Base-by-base conservation (phyloP, 495 filamentous ascomycete genomes). In the Annulohypoxylon nitens region DNA sequence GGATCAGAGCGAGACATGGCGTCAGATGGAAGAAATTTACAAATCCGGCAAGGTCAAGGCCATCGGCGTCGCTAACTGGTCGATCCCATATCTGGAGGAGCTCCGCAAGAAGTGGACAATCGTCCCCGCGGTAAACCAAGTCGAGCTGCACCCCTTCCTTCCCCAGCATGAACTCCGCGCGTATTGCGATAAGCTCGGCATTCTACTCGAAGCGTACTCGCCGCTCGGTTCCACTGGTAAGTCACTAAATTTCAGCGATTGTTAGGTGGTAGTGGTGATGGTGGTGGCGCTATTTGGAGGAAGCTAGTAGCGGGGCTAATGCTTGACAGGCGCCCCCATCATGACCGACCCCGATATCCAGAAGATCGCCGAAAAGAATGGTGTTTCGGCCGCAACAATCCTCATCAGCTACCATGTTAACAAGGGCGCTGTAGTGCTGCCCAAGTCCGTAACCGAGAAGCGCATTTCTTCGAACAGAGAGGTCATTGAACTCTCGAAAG, bases 41-140 rank as follows among this genome's bases (percentile, higher is more conserved):
- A 50, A 50, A 18, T 50, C 47, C 7, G 47, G 47, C 16, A 50
- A 50, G 47, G 47, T 50, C 47, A 50, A 50, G 18, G 47, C 47
- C 3, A 50, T 25, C 14, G 47, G 47, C 20, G 47, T 50, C 4
- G 16, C 47, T 9, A 50, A 50, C 20, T 50, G 47, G 47, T 50
- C 47, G 14, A 50, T 50, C 23, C 47, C 47, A 50, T 50, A 50
- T 50, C 47, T 50, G 47, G 47, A 50, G 18, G 47, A 50, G 47
- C 47, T 50, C 20, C 47, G 47, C 47, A 50, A 50, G 47, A 50
- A 11, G 47, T 50, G 47, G 47, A 50, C 47, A 3, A 50, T 50
- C 7, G 47, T 50, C 23, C 47, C 47, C 8, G 23, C 47, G 2
- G 47, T 50, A 18, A 50, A 50, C 18, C 47, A 20, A 18, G 47